phyloP scores from a whole-genome alignment of 176 grass and related monocot genomes.

The Rhynchospora breviuscula region DNA sequence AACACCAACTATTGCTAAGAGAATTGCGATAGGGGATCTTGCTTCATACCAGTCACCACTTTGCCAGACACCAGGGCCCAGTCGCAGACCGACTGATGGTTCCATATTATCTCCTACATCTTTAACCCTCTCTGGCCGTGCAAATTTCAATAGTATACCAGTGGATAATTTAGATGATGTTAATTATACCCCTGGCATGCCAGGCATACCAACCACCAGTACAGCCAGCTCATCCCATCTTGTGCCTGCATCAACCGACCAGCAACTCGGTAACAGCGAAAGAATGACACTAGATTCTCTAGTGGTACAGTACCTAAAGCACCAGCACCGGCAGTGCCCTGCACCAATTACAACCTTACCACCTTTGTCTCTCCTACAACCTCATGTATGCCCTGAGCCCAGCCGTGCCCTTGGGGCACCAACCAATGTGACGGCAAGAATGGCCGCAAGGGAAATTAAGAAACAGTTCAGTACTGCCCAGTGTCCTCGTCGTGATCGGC shows the following conservation, averaged over 20 bases:
- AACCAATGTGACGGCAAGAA: conserved; percentile 67
- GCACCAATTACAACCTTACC: conserved; percentile 97
- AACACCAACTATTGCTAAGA: conserved; percentile 39
- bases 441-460: conserved; percentile 66
- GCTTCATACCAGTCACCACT: conserved; percentile 45
- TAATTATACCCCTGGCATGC: conserved; percentile 52
- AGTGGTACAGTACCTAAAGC: conserved; percentile 95
- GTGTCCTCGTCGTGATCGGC: conserved; percentile 67
- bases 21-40: conserved; percentile 41
- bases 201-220: conserved; percentile 17
- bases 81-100: conserved; percentile 38
- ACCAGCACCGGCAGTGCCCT: conserved; percentile 89
- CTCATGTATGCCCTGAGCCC: conserved; percentile 91
- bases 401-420: conserved; percentile 72
- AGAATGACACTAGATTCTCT: conserved; percentile 84
- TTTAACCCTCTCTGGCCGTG: conserved; percentile 37
- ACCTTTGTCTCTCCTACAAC: conserved; percentile 73
- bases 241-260: conserved; percentile 25
- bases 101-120: conserved; percentile 49
- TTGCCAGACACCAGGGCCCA: conserved; percentile 64
- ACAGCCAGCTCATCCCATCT: neutral
- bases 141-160: conserved; percentile 51
- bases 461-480: conserved; percentile 77
- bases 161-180: conserved; percentile 60
- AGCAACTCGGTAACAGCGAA: conserved; percentile 57